These are phyloP conservation scores for Phialophora chinensis DNA, from an alignment of 2,329 filamentous ascomycete genomes.

Conservation along the genomic window DNA sequence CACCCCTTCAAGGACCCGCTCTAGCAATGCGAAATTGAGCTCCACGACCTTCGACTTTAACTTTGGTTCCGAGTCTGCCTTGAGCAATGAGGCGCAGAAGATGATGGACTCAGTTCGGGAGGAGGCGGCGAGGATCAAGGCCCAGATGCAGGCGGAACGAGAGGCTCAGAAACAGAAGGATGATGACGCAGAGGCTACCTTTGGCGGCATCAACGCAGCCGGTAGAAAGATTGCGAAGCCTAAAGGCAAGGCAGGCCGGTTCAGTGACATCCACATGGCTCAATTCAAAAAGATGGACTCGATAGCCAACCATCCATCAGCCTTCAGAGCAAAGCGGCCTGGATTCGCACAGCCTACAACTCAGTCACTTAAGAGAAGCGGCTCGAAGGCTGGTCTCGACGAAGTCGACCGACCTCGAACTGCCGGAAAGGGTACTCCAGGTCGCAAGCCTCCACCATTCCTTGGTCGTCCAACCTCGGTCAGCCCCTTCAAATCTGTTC, in stretches of 20 bases:
- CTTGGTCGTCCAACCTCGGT: slow-evolving; percentile 35
- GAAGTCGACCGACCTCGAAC: slow-evolving; percentile 55
- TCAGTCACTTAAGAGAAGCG: slow-evolving; percentile 58
- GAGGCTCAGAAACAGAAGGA: slow-evolving; percentile 61
- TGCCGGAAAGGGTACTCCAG: slow-evolving; percentile 48
- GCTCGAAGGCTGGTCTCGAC: slow-evolving; percentile 69
- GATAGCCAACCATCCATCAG: slow-evolving; percentile 83
- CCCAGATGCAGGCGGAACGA: slow-evolving; percentile 67
- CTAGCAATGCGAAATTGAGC: slow-evolving; percentile 42
- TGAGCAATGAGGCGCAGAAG: slow-evolving; percentile 59
- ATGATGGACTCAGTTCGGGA: slow-evolving; percentile 72
- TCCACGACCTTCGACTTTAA: slow-evolving; percentile 53
- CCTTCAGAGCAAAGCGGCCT: slow-evolving; percentile 61
- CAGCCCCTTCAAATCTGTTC: slow-evolving; percentile 44
- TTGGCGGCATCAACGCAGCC: slow-evolving; percentile 44
- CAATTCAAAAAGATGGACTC: slow-evolving; percentile 98
- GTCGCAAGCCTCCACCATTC: slow-evolving; percentile 43
- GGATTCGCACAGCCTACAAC: slow-evolving; percentile 49
- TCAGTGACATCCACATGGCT: slow-evolving; percentile 82
- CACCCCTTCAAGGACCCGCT: slow-evolving; percentile 48
- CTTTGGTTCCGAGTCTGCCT: slow-evolving; percentile 51
- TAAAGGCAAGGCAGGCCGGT: slow-evolving; percentile 78
- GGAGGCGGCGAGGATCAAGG: slow-evolving; percentile 73
- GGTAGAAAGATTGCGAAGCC: slow-evolving; percentile 78
- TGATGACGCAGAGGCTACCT: slow-evolving; percentile 52